Conservation (phyloP, 768 basidiomycete genomes). For the Nidularia pulvinata region DNA sequence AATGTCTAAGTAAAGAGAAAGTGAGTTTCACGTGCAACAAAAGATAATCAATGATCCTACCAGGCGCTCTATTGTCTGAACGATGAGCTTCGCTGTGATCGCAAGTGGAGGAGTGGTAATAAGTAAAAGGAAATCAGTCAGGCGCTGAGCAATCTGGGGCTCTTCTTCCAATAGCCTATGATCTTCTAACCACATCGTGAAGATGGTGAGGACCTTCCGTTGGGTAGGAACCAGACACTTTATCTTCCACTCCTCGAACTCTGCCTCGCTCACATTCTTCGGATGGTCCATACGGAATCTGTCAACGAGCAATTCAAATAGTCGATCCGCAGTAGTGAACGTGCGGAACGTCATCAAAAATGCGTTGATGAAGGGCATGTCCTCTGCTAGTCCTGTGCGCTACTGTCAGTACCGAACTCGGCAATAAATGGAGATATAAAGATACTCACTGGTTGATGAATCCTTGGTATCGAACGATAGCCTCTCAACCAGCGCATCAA, state of each 20-base stretch:
- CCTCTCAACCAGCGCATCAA: slow-evolving; percentile 71
- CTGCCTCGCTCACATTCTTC: slow-evolving; percentile 43
- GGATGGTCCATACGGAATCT: slow-evolving; percentile 58
- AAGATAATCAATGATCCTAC: slow-evolving; percentile 30
- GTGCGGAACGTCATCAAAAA: slow-evolving; percentile 87
- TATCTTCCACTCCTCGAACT: slow-evolving; percentile 67
- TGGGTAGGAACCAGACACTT: slow-evolving; percentile 64
- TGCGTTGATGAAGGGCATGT: slow-evolving; percentile 44
- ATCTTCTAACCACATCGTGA: slow-evolving; percentile 63
- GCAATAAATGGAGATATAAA: too few relatives aligned
- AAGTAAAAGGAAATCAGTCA: slow-evolving; percentile 54
- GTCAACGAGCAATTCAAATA: slow-evolving; percentile 70
- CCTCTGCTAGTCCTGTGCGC: slow-evolving; percentile 18
- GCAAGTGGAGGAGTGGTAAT: slow-evolving; percentile 40
- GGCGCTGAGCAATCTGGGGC: slow-evolving; percentile 52
- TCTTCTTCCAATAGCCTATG: slow-evolving; percentile 66
- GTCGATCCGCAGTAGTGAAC: slow-evolving; percentile 65
- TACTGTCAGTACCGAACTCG: too few relatives aligned
- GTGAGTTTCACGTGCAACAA: slow-evolving; percentile 3
- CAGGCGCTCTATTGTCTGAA: slow-evolving; percentile 52
- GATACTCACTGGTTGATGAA: slow-evolving; percentile 33
- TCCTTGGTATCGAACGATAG: slow-evolving; percentile 53
- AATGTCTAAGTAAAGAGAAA: slow-evolving; percentile 34
- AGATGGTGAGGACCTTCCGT: slow-evolving; percentile 53
- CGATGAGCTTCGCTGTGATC: slow-evolving; percentile 43